Evolutionary conservation across 805 yeast species (phyloP).

Genomic region (Candida hungchunana): DNA sequence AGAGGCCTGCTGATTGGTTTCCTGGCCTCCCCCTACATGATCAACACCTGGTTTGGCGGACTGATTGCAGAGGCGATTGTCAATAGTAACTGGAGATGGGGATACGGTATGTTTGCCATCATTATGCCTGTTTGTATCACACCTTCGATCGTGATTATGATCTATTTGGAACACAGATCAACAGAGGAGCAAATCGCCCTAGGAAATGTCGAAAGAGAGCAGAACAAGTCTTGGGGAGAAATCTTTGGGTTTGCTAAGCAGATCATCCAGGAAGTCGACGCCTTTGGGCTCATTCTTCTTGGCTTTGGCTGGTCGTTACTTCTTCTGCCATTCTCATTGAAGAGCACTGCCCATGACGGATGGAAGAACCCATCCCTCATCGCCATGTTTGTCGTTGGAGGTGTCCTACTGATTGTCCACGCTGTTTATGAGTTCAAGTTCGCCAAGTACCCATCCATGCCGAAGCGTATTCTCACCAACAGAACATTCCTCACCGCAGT

Average conservation of each 20-base stretch:
- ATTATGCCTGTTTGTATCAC: conserved; percentile 37
- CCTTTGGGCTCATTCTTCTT: conserved; percentile 34
- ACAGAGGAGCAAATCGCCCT: conserved; percentile 16
- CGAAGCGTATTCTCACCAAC: conserved; percentile 33
- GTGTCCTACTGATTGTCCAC: conserved; percentile 31
- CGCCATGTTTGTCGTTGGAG: conserved; percentile 41
- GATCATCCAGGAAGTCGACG: conserved; percentile 33
- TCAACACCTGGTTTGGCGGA: conserved; percentile 41
- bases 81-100: conserved; percentile 46
- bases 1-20: conserved; percentile 35
- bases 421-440: conserved; percentile 33
- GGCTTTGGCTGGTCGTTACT: conserved; percentile 37
- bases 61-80: conserved; percentile 32
- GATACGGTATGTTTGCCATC: conserved; percentile 46
- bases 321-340: conserved; percentile 36
- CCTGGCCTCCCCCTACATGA: conserved; percentile 37
- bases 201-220: conserved; percentile 11
- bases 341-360: conserved; percentile 29
- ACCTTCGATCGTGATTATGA: conserved; percentile 33
- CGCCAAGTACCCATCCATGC: conserved; percentile 36
- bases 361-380: conserved; percentile 39
- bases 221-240: conserved; percentile 3
- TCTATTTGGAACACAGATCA: conserved; percentile 32
- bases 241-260: conserved; percentile 5
- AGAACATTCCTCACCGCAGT: conserved; percentile 35